Base-by-base conservation (phyloP, 2,329 filamentous ascomycete species). In the Penicillium decumbens region DNA sequence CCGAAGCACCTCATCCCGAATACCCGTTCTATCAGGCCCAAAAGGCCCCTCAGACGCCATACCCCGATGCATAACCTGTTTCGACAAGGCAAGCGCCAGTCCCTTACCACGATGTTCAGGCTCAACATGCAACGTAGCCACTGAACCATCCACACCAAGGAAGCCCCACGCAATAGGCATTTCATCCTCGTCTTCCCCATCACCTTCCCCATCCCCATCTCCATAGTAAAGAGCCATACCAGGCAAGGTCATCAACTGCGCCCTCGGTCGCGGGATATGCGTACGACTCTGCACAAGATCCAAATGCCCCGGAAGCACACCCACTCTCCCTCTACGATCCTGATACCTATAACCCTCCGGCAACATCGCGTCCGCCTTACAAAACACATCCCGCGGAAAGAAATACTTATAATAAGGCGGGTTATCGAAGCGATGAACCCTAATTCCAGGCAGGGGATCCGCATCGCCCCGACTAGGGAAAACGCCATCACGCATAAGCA, bases 121-220 rank as follows among this genome's bases (percentile, higher is more conserved):
- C 46, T 75, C 72, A 29, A 72, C 71, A 57, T 73, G 68, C 37
- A 75, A 47, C 25, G 67, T 68, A 9, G 66, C 62, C 12, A 75
- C 42, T 9, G 65, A 64, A 3, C 65, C 70, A 50, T 75, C 72
- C 18, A 65, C 51, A 3, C 65, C 63, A 4, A 75, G 51, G 38
- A 74, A 73, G 0, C 60, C 67, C 72, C 72, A 75, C 2, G 65
- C 72, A 45, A 75, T 58, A 10, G 71, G 70, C 46, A 57, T 58
- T 33, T 64, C 61, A 15, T 59, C 53, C 2, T 28, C 29, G 7
- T 20, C 15, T 18, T 18, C 25, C 9, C n/a, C 27, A 24, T 15
- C n/a, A 6, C n/a, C 41, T 12, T 23, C 3, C 3, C 20, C 41
- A 13, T 23, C 3, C 3, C 20, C 13, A 18, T 55, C 45, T 4